phyloP scores from a whole-genome alignment of 2,329 filamentous ascomycete genomes.

The Sarocladiaceae sp. region DNA sequence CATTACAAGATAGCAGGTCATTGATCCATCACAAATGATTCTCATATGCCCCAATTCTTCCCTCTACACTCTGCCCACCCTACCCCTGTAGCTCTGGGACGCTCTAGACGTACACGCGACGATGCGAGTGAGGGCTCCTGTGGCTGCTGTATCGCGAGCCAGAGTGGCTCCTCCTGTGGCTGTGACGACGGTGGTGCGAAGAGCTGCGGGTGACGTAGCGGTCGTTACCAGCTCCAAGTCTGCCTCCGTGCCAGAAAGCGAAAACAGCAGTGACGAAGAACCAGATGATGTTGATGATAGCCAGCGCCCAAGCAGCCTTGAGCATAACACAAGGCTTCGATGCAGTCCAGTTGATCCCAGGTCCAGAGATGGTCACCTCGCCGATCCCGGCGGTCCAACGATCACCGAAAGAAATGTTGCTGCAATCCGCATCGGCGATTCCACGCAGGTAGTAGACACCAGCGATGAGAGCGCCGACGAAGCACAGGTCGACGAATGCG shows the following conservation, averaged over 20 bases:
- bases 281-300: constrained; percentile 80
- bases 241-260: constrained; percentile 54
- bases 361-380: constrained; percentile 50
- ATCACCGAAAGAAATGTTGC: constrained; percentile 52
- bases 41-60: neutral
- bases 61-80: neutral
- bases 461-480: constrained; percentile 62
- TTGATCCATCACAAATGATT: neutral
- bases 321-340: constrained; percentile 87
- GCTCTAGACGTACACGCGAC: constrained; percentile 44
- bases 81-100: neutral
- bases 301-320: constrained; percentile 85
- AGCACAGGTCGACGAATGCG: constrained; percentile 53
- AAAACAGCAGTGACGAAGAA: constrained; percentile 75
- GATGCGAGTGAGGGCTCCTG: constrained; percentile 45
- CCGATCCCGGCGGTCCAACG: constrained; percentile 57
- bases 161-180: constrained; percentile 29
- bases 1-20: neutral
- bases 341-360: constrained; percentile 40
- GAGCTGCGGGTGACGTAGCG: constrained; percentile 15
- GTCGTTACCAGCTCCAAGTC: constrained; percentile 27
- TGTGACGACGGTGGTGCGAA: constrained; percentile 14
- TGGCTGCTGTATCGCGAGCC: constrained; percentile 31
- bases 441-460: constrained; percentile 56
- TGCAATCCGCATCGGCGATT: constrained; percentile 64